Base-by-base conservation (phyloP, 1,284 basidiomycete genomes). In the Ceratobasidium sp. region DNA sequence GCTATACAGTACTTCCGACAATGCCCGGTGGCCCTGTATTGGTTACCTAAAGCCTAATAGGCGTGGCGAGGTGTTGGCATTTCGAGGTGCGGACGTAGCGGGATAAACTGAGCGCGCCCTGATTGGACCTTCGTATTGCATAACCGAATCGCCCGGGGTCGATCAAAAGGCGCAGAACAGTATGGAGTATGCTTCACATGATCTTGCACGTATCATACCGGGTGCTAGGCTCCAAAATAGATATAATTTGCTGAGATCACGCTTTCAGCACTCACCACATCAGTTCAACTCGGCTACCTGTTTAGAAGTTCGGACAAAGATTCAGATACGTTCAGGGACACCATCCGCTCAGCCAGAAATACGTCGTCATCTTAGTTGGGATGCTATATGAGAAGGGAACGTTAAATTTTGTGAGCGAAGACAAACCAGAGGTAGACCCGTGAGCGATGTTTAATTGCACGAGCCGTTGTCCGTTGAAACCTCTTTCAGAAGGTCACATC, bases 41-140 rank as follows among this genome's bases (percentile, higher is more conserved):
- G 33, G 28, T 69, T 69, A 28, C 67, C 48, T 54, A 69, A 69
- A 69, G 4, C 26, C 33, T 33, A 40, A 52, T 69, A 69, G 67
- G 33, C 33, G 26, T 69, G 52, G 28, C 28, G 12, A 28, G 17
- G 1, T 9, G 52, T 54, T 56, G 38, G 13, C 48, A 56, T 12
- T 6, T 6, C 10, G 23, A 48, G 50, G 10, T 13, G 13, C 67
- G 67, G 67, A 28, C 3, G 26, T 69, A 69, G 67, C 67, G 67
- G 67, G 50, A 54, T 69, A 69, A 69, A 9, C 48, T 54, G 48
- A 12, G n/a, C 33, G 26, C 46, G 42, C 40, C 67, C 20, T 15
- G 12, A 26, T 46, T 28, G 5, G 26, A 6, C 26, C 64, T 66
- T 66, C 26, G 2, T 28, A 66, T 66, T 66, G 23, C 44, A 46